Evolutionary conservation across 768 basidiomycete genomes (phyloP).

Genomic region (Rhodotorula sphaerocarpa): DNA sequence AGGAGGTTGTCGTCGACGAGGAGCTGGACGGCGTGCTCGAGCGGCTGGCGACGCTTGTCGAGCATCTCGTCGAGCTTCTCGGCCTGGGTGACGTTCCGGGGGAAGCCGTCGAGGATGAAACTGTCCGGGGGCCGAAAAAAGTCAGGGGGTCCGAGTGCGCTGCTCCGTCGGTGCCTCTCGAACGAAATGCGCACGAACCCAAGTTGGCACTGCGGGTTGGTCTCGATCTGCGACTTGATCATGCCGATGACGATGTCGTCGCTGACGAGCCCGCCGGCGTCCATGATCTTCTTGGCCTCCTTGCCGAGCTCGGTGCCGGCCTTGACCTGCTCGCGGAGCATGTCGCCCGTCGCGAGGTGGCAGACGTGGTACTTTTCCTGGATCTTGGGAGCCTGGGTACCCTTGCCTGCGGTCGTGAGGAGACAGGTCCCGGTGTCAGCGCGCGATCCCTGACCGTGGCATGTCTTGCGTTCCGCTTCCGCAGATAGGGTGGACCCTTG

Average conservation of each 20-base stretch:
- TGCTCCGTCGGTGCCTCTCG: no score
- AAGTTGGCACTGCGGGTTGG: constrained; percentile 84
- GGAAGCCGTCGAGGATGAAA: constrained; percentile 99
- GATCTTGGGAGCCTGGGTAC: constrained; percentile 92
- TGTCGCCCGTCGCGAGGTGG: constrained; percentile 97
- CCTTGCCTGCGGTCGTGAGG: constrained; percentile 73
- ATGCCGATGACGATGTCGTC: constrained; percentile 98
- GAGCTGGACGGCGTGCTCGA: constrained; percentile 87
- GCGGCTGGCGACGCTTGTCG: constrained; percentile 65
- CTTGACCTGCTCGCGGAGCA: constrained; percentile 88
- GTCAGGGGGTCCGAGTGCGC: no score
- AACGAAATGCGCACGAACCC: constrained; percentile 60
- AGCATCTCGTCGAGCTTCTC: constrained; percentile 94
- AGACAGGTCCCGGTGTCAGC: no score
- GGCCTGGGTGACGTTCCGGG: constrained; percentile 90
- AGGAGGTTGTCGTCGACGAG: constrained; percentile 87
- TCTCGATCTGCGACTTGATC: constrained; percentile 90
- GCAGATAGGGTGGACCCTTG: no score
- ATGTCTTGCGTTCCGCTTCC: no score
- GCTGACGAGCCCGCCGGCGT: constrained; percentile 82
- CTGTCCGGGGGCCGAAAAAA: constrained; percentile 45
- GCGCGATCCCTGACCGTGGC: no score
- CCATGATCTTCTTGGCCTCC: constrained; percentile 96
- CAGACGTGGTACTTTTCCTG: constrained; percentile 89
- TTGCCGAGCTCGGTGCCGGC: constrained; percentile 78